These are phyloP conservation scores for Elsinoe necatrix DNA, from an alignment of 2,329 filamentous ascomycete genomes.

Conservation along the genomic window DNA sequence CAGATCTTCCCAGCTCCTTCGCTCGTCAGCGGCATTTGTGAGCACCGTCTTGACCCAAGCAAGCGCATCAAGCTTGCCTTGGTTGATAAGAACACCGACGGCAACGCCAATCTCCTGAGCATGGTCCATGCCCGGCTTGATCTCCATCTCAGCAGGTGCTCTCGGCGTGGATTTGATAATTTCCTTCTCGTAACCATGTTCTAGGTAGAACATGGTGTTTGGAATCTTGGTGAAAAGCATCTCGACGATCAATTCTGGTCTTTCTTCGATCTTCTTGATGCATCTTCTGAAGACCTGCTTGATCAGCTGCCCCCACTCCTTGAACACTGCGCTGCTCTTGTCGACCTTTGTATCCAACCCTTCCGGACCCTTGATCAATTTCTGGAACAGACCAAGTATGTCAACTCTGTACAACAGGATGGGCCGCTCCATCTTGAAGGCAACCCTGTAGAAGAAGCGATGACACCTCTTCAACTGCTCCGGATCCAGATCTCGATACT, in stretches of 20 bases:
- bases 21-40: constrained; percentile 58
- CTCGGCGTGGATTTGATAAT: constrained; percentile 55
- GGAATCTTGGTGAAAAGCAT: constrained; percentile 91
- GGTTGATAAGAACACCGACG: constrained; percentile 70
- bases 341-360: constrained; percentile 52
- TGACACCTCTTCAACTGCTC: constrained; percentile 84
- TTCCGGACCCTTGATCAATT: constrained; percentile 83
- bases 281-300: constrained; percentile 76
- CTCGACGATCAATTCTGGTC: constrained; percentile 72
- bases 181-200: constrained; percentile 82
- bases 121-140: constrained; percentile 60
- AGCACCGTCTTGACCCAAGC: constrained; percentile 73
- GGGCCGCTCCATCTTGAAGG: constrained; percentile 88
- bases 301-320: constrained; percentile 85
- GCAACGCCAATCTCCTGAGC: constrained; percentile 66
- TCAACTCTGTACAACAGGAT: constrained; percentile 86
- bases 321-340: constrained; percentile 45
- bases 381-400: constrained; percentile 78
- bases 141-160: constrained; percentile 72
- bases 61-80: constrained; percentile 66
- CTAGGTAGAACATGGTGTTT: constrained; percentile 74
- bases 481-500: constrained; percentile 69
- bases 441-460: constrained; percentile 85
- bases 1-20: constrained; percentile 68
- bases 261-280: constrained; percentile 73